These are phyloP conservation scores for Fraxinus albicans DNA, from an alignment of 305 asterid genomes.

Conservation along the genomic window DNA sequence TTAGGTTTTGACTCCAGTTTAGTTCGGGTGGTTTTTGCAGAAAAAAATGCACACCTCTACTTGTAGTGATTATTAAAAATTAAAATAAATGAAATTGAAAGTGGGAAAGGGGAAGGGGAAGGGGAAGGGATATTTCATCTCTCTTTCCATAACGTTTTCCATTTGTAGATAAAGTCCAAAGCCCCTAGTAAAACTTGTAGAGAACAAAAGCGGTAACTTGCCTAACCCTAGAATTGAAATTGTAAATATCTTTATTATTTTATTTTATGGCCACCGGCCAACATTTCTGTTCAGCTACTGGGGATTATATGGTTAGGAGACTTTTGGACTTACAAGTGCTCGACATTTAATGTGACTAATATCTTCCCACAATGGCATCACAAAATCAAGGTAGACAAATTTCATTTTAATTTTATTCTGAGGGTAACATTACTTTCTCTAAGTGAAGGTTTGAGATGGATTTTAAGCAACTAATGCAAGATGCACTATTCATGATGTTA, in stretches of 20 bases:
- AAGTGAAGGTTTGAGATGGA: too few relatives aligned
- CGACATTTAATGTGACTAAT: not conserved
- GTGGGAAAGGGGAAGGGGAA: not conserved
- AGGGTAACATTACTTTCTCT: too few relatives aligned
- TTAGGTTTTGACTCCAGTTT: too few relatives aligned
- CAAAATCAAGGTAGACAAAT: not conserved
- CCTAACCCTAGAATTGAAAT: slow-evolving; percentile 11
- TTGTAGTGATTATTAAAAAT: not conserved
- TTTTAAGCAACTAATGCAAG: too few relatives aligned
- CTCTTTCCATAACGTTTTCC: slow-evolving; percentile 13
- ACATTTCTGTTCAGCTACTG: slow-evolving; percentile 16
- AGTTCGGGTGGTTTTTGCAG: not conserved
- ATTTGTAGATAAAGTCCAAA: slow-evolving; percentile 28
- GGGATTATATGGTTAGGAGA: not conserved
- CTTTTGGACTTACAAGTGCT: not conserved
- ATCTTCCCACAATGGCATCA: not conserved
- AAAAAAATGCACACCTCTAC: not conserved
- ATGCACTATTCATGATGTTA: too few relatives aligned
- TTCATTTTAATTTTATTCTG: too few relatives aligned
- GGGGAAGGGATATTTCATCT: not conserved
- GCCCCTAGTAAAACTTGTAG: slow-evolving; percentile 21
- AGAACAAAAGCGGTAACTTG: slow-evolving; percentile 25
- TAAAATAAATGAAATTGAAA: not conserved
- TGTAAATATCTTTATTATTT: not conserved
- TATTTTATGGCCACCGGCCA: slow-evolving; percentile 22